Conservation (phyloP, 2,329 filamentous ascomycete genomes). For the Fusarium odoratissimum region DNA sequence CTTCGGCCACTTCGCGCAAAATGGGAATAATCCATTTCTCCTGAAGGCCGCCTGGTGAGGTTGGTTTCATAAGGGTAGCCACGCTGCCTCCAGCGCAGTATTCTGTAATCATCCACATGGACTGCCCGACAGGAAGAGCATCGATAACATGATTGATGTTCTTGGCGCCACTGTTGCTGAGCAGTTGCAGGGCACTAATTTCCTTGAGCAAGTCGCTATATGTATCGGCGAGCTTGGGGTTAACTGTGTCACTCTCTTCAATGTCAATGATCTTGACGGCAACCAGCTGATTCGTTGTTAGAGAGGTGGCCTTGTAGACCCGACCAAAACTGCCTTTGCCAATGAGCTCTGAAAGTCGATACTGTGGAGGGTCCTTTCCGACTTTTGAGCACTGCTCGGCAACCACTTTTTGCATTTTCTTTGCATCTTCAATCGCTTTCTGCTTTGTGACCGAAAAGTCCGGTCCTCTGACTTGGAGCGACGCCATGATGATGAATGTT, state of each 20-base stretch:
- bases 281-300: slow-evolving; percentile 65
- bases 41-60: slow-evolving; percentile 71
- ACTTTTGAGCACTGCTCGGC: slow-evolving; percentile 70
- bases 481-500: slow-evolving; percentile 50
- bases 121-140: slow-evolving; percentile 79
- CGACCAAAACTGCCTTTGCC: slow-evolving; percentile 80
- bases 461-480: slow-evolving; percentile 56
- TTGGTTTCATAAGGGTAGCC: slow-evolving; percentile 77
- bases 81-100: slow-evolving; percentile 89
- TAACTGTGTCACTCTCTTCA: slow-evolving; percentile 77
- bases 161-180: slow-evolving; percentile 78
- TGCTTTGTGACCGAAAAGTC: slow-evolving; percentile 62
- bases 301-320: slow-evolving; percentile 73
- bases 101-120: slow-evolving; percentile 90
- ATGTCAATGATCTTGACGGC: slow-evolving; percentile 88
- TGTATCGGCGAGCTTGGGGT: slow-evolving; percentile 73
- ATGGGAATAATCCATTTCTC: slow-evolving; percentile 79
- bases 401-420: slow-evolving; percentile 74
- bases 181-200: slow-evolving; percentile 75
- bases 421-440: slow-evolving; percentile 75
- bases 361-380: slow-evolving; percentile 71
- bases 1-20: slow-evolving; percentile 73
- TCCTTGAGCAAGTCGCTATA: slow-evolving; percentile 78
- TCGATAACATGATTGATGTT: slow-evolving; percentile 88
- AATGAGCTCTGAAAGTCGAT: slow-evolving; percentile 77